Conservation (phyloP, 2,329 filamentous ascomycete species). For the Fusarium sp. region DNA sequence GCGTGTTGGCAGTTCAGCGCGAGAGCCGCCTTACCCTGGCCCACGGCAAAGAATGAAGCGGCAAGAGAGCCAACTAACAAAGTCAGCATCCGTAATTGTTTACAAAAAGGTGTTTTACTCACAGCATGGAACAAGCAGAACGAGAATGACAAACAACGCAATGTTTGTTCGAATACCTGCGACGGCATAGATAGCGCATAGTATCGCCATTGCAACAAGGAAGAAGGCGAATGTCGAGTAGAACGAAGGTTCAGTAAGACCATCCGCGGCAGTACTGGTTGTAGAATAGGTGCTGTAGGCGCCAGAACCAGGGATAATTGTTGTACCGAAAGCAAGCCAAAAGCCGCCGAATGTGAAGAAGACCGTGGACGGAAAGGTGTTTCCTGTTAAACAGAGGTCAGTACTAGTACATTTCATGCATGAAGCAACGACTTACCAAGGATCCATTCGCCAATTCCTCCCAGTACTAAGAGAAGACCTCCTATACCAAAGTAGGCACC, state of each 20-base stretch:
- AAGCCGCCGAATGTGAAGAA: slow-evolving; percentile 64
- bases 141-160: slow-evolving; percentile 68
- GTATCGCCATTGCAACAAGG: slow-evolving; percentile 70
- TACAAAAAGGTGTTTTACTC: slow-evolving; percentile 2
- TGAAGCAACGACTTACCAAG: slow-evolving; percentile 50
- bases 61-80: slow-evolving; percentile 47
- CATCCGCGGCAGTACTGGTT: slow-evolving; percentile 50
- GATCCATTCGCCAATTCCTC: slow-evolving; percentile 64
- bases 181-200: slow-evolving; percentile 72
- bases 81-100: neutral
- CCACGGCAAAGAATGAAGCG: slow-evolving; percentile 50
- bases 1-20: slow-evolving; percentile 47
- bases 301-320: slow-evolving; percentile 62
- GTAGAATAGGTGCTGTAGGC: slow-evolving; percentile 57
- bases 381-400: slow-evolving; percentile 50
- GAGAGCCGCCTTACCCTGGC: slow-evolving; percentile 28
- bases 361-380: slow-evolving; percentile 67
- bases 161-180: slow-evolving; percentile 76
- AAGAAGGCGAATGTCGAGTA: slow-evolving; percentile 68
- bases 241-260: slow-evolving; percentile 60
- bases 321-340: slow-evolving; percentile 64
- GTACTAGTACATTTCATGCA: fast-evolving
- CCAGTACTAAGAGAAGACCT: slow-evolving; percentile 61
- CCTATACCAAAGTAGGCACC: slow-evolving; percentile 61
- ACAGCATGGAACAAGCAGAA: slow-evolving; percentile 65